A percentile compares a stretch with the other conserved stretches of the same genome.
Evolutionary conservation across 2,329 filamentous ascomycete species (phyloP).

Genomic region (Botrytis byssoidea): DNA sequence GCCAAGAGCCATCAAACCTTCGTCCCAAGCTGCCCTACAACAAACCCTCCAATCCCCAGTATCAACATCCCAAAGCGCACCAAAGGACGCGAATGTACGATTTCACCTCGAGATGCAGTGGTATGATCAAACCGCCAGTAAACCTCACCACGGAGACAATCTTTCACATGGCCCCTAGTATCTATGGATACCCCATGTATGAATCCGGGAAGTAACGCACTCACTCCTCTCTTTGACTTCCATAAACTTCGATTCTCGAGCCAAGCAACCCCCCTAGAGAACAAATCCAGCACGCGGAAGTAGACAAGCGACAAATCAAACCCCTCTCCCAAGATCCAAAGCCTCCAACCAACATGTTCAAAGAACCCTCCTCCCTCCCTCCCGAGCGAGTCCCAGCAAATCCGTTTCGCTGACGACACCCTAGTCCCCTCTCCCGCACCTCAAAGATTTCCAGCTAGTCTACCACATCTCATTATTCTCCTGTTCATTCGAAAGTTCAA

Average conservation of each 20-base stretch:
- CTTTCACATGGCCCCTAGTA: not conserved
- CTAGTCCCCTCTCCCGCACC: not conserved
- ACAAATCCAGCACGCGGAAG: not conserved
- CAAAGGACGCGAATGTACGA: not conserved
- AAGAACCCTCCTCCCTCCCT: not conserved
- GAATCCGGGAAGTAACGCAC: not conserved
- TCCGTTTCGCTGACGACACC: slow-evolving; percentile 17
- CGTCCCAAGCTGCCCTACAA: not conserved
- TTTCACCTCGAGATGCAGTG: not conserved
- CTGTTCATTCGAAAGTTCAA: not conserved
- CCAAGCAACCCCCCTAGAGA: not conserved
- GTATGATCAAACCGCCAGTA: not conserved
- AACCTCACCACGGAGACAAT: not conserved
- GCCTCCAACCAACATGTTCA: not conserved
- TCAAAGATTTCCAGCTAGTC: not conserved
- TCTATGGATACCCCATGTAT: not conserved
- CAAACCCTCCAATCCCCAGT: not conserved
- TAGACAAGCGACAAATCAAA: not conserved
- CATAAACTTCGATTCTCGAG: not conserved
- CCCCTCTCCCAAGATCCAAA: not conserved
- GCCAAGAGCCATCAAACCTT: not conserved
- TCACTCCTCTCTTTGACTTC: not conserved
- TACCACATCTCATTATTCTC: not conserved
- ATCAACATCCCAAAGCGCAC: not conserved
- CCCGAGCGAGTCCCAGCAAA: not conserved